These are phyloP conservation scores for Candida ascalaphidarum DNA, from an alignment of 805 yeast species.

Conservation along the genomic window DNA sequence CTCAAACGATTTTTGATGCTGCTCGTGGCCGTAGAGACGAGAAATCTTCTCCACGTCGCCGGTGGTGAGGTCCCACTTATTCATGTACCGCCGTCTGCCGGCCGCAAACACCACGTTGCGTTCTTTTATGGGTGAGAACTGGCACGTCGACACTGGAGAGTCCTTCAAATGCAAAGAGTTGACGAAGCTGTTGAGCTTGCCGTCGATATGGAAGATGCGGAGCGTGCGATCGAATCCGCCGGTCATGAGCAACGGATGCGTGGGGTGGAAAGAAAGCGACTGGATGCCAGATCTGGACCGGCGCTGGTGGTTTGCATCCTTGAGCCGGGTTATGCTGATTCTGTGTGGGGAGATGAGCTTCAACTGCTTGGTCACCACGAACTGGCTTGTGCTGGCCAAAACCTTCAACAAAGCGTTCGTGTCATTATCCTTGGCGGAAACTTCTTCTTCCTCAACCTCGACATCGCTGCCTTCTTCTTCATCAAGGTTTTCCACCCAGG, in stretches of 20 bases:
- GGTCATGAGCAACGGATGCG: conserved; percentile 73
- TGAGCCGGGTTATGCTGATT: conserved; percentile 71
- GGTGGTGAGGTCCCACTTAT: conserved; percentile 73
- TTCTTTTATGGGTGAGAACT: conserved; percentile 37
- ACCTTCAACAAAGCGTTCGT: conserved; percentile 24
- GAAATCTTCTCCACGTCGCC: conserved; percentile 77
- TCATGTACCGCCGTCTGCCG: conserved; percentile 89
- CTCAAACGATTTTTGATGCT: conserved; percentile 80
- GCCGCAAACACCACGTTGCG: conserved; percentile 60
- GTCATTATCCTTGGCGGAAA: conserved; percentile 4
- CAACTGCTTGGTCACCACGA: conserved; percentile 33
- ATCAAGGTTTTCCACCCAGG: conserved; percentile 52
- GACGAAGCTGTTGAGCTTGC: conserved; percentile 71
- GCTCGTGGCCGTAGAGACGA: conserved; percentile 87
- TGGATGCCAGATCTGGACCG: conserved; percentile 78
- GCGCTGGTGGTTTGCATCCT: conserved; percentile 74
- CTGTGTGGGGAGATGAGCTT: conserved; percentile 60
- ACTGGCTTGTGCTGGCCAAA: conserved; percentile 24
- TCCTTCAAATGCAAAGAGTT: conserved; percentile 74
- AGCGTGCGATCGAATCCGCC: conserved; percentile 91
- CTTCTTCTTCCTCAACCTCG: conserved; percentile 9
- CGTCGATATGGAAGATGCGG: conserved; percentile 85
- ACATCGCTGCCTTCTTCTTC: conserved; percentile 27
- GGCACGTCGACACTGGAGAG: conserved; percentile 73
- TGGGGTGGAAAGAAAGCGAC: conserved; percentile 75